Conservation (phyloP, 345 rosid species). For the Citrus hindsii region DNA sequence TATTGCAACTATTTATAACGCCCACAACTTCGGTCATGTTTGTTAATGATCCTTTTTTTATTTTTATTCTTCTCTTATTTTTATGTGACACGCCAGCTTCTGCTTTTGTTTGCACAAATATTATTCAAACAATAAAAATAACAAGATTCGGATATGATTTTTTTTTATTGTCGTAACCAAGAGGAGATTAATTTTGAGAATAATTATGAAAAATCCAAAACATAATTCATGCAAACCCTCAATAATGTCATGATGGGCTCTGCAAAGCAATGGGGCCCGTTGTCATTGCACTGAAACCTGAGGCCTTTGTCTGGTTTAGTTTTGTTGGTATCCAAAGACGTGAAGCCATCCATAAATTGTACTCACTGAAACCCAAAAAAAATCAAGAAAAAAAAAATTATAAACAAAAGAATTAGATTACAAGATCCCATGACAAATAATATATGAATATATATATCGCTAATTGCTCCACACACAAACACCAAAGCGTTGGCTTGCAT, state of each 20-base stretch:
- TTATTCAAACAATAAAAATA: too few relatives aligned
- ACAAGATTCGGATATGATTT: neutral
- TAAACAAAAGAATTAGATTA: neutral
- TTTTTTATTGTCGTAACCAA: neutral
- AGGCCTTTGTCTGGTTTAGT: constrained; percentile 35
- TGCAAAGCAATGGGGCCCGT: constrained; percentile 18
- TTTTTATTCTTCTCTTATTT: too few relatives aligned
- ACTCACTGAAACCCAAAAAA: neutral
- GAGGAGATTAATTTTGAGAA: neutral
- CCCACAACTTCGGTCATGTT: neutral
- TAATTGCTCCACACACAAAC: neutral
- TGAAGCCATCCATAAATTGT: neutral
- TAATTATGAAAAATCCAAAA: neutral
- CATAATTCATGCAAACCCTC: neutral
- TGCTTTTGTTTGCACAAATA: too few relatives aligned
- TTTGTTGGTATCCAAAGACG: constrained; percentile 28
- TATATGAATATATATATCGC: neutral
- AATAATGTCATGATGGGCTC: constrained; percentile 22
- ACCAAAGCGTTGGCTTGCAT: constrained; percentile 7
- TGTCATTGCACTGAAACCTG: constrained; percentile 32
- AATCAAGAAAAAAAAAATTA: neutral
- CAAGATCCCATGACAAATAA: constrained; percentile 9
- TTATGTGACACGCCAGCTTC: neutral
- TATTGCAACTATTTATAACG: too few relatives aligned
- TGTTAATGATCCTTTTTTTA: neutral